Percentiles rank a stretch among this genome's conserved stretches.
Evolutionary conservation across 106 monocot species (phyloP).

Genomic region (Iris macrosiphon): DNA sequence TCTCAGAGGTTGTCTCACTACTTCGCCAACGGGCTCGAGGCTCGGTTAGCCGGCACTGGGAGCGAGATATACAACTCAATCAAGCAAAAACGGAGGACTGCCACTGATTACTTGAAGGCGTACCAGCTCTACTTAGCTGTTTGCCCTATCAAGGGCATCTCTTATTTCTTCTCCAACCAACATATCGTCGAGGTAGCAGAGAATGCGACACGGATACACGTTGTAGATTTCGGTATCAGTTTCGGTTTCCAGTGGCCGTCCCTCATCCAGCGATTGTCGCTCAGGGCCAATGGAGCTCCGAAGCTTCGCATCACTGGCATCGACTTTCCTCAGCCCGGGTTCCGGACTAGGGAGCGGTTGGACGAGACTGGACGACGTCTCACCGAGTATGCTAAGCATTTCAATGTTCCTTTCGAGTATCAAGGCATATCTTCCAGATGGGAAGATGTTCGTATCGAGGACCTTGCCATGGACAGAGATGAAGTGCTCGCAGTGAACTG

Average conservation of each 20-base stretch:
- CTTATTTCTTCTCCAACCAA: conserved; percentile 41
- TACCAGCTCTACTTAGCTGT: conserved; percentile 33
- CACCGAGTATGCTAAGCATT: conserved; percentile 29
- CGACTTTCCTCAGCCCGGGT: conserved; percentile 42
- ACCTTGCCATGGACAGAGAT: conserved; percentile 22
- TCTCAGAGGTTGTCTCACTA: conserved; percentile 47
- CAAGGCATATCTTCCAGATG: conserved; percentile 27
- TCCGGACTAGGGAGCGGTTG: conserved; percentile 33
- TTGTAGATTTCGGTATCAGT: conserved; percentile 43
- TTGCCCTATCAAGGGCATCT: conserved; percentile 48
- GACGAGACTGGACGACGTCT: conserved; percentile 45
- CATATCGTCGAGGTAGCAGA: conserved; percentile 23
- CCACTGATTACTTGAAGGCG: conserved; percentile 32
- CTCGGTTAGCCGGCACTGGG: conserved; percentile 45
- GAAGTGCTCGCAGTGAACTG: conserved; percentile 44
- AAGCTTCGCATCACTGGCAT: conserved; percentile 52
- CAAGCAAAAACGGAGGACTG: background rate
- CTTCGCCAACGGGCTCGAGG: conserved; percentile 49
- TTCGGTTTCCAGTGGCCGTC: conserved; percentile 59
- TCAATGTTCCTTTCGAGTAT: conserved; percentile 41
- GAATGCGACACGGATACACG: conserved; percentile 30
- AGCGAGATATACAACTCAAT: conserved; percentile 37
- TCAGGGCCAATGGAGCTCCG: conserved; percentile 13
- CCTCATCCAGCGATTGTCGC: conserved; percentile 30
- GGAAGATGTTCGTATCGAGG: conserved; percentile 27